A percentile compares a stretch with the other conserved stretches of the same genome.
These are phyloP conservation scores for Xylaria sp. DNA, from an alignment of 2,329 filamentous ascomycete genomes.

Conservation along the genomic window DNA sequence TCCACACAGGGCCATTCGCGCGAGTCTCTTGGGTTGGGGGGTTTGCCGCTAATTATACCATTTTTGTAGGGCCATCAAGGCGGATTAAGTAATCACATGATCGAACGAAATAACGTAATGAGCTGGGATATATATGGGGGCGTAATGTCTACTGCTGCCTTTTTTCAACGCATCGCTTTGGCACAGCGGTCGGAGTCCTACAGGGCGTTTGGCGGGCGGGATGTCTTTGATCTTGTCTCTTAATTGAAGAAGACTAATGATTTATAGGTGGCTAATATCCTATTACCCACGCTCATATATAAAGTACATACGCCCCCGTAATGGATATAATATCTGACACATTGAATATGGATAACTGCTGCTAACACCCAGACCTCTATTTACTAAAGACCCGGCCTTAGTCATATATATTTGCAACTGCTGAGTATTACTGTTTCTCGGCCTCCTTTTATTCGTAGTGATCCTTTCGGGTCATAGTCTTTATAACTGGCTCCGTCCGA, in stretches of 20 bases:
- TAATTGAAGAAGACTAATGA: neutral
- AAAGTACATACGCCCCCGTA: neutral
- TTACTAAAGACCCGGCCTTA: too few species aligned
- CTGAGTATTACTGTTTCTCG: too few species aligned
- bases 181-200: conserved; percentile 5
- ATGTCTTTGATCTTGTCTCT: too few species aligned
- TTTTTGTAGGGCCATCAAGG: conserved; percentile 52
- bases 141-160: conserved; percentile 13
- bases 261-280: neutral
- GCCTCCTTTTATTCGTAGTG: too few species aligned
- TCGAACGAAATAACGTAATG: conserved; percentile 22
- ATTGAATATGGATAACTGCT: neutral
- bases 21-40: too few species aligned
- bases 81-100: conserved; percentile 43
- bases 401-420: too few species aligned
- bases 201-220: neutral
- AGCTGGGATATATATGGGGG: conserved; percentile 23
- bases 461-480: neutral
- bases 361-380: too few species aligned
- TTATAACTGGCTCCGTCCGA: conserved; percentile 26
- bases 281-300: neutral
- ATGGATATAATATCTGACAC: neutral
- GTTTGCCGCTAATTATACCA: conserved; percentile 23
- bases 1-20: too few species aligned
- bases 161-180: conserved; percentile 12